phyloP scores from a whole-genome alignment of 2,329 filamentous ascomycete genomes.

The Leptographium lundbergii region DNA sequence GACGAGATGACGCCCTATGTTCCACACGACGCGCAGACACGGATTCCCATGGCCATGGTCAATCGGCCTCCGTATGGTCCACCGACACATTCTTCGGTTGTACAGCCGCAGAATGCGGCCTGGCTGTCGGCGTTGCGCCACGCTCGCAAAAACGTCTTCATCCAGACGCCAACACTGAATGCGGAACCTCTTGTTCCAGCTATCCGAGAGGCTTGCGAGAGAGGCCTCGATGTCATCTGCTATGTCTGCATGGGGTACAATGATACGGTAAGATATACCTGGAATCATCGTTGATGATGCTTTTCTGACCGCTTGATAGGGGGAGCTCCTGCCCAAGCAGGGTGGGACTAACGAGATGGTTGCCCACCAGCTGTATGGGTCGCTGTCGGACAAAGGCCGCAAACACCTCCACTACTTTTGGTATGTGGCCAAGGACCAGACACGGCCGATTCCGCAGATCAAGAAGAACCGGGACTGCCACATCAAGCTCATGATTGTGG shows the following conservation, averaged over 20 bases:
- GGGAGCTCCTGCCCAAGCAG: slow-evolving; percentile 63
- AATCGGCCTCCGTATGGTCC: slow-evolving; percentile 55
- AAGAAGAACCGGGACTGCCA: slow-evolving; percentile 59
- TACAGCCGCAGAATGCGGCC: slow-evolving; percentile 62
- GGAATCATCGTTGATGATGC: background rate
- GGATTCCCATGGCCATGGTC: slow-evolving; percentile 60
- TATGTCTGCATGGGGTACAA: slow-evolving; percentile 73
- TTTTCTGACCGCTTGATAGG: slow-evolving; percentile 22
- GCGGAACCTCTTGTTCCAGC: slow-evolving; percentile 53
- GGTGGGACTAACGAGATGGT: slow-evolving; percentile 66
- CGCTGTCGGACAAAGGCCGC: slow-evolving; percentile 35
- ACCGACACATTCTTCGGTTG: slow-evolving; percentile 45
- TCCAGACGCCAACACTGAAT: slow-evolving; percentile 68
- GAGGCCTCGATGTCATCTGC: slow-evolving; percentile 55
- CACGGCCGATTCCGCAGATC: slow-evolving; percentile 50
- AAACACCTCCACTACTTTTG: slow-evolving; percentile 48
- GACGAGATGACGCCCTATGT: slow-evolving; percentile 57
- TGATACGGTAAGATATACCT: slow-evolving; percentile 36
- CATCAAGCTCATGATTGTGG: slow-evolving; percentile 65
- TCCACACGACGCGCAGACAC: slow-evolving; percentile 34
- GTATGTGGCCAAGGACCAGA: slow-evolving; percentile 66
- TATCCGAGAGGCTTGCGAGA: slow-evolving; percentile 49
- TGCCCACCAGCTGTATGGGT: slow-evolving; percentile 43
- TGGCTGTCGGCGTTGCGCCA: slow-evolving; percentile 59
- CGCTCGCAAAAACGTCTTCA: slow-evolving; percentile 53